Percentiles rank a stretch among this genome's conserved stretches.
Conservation (phyloP, 2,329 filamentous ascomycete species). For the Ceratocystis ficicola region DNA sequence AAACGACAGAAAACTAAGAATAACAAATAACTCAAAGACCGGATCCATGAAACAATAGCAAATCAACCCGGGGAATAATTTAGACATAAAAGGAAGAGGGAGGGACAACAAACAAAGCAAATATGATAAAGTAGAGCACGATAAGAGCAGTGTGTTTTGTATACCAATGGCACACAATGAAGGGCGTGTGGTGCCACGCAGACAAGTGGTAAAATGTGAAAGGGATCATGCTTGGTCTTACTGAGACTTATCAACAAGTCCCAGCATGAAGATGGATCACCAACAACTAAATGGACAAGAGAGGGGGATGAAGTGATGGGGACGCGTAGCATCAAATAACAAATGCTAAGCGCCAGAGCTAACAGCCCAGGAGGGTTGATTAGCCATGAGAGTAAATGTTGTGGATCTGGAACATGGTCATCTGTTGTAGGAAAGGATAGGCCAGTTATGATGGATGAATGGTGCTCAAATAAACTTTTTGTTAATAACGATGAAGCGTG, state of each 20-base stretch:
- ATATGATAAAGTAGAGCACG: not conserved
- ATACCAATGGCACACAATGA: not conserved
- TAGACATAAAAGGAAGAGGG: not conserved
- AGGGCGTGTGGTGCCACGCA: not conserved
- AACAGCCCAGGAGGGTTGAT: too few species aligned
- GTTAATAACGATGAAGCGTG: slow-evolving; percentile 1
- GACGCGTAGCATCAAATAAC: not conserved
- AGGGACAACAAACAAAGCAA: not conserved
- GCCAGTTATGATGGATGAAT: too few species aligned
- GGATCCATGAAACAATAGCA: not conserved
- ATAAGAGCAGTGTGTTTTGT: not conserved
- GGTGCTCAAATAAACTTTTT: not conserved
- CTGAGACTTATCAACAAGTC: not conserved
- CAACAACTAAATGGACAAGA: not conserved
- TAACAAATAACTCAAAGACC: not conserved
- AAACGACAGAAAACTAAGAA: not conserved
- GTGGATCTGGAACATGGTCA: too few species aligned
- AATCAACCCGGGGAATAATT: not conserved
- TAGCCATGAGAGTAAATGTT: too few species aligned
- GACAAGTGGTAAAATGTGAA: not conserved
- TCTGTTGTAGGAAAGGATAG: not conserved
- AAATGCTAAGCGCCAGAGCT: not conserved
- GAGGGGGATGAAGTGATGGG: not conserved
- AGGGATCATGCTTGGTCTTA: not conserved
- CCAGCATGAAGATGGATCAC: not conserved